These are phyloP conservation scores for Cyclotella choctawhatcheeana DNA, from an alignment of 108 stramenopile species.

Conservation along the genomic window DNA sequence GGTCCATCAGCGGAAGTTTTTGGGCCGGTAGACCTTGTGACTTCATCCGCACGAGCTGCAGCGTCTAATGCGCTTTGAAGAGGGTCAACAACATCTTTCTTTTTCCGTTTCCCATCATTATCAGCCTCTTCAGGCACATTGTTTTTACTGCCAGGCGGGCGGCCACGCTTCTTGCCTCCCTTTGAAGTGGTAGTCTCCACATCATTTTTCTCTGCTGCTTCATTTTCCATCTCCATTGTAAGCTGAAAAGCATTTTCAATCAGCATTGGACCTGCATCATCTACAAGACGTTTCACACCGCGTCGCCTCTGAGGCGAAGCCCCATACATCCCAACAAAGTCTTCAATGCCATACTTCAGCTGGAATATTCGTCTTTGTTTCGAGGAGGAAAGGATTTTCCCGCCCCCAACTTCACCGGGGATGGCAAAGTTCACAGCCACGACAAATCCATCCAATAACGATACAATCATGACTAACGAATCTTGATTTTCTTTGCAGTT, in stretches of 20 bases:
- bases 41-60: slow-evolving; percentile 51
- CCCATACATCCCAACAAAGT: slow-evolving; percentile 35
- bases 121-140: slow-evolving; percentile 20
- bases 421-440: slow-evolving; percentile 76
- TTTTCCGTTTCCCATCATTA: slow-evolving; percentile 38
- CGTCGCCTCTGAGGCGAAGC: slow-evolving; percentile 16
- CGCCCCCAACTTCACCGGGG: slow-evolving; percentile 72
- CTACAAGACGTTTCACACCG: slow-evolving; percentile 63
- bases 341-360: slow-evolving; percentile 81
- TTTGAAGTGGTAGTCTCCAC: slow-evolving; percentile 40
- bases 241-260: slow-evolving; percentile 88
- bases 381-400: slow-evolving; percentile 50
- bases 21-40: slow-evolving; percentile 20
- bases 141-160: slow-evolving; percentile 48
- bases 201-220: slow-evolving; percentile 32
- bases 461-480: slow-evolving; percentile 67
- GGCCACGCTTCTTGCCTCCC: slow-evolving; percentile 69
- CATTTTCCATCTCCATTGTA: slow-evolving; percentile 64
- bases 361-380: slow-evolving; percentile 73
- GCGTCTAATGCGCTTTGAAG: slow-evolving; percentile 65
- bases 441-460: slow-evolving; percentile 82
- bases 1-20: neutral
- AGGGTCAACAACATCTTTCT: slow-evolving; percentile 42
- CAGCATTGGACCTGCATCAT: slow-evolving; percentile 71
- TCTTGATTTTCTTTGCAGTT: slow-evolving; percentile 33